Base-by-base conservation (phyloP, 192 early-diverging fungal species). In the Diversispora eburnea region DNA sequence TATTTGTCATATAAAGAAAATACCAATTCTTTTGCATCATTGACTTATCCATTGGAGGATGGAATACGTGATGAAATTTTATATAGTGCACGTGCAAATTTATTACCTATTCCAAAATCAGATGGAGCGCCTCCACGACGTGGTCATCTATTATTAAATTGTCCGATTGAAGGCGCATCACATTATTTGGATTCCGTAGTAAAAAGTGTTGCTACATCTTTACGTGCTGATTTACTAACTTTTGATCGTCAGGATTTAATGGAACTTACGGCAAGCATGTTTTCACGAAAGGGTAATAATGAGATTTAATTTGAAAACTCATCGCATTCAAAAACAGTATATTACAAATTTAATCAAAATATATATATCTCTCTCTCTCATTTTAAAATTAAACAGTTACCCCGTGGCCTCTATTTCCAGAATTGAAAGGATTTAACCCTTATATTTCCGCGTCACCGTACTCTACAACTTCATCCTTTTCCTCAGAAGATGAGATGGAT, bases 191-290 rank as follows among this genome's bases (percentile, higher is more conserved):
- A 73, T 42, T 33, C 58, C 3, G 52, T 73, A 19, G 72, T 73
- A 6, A 73, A 73, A 63, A 63, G 72, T 73, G 51, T 64, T 13
- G 72, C 72, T 20, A 20, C 72, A 39, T 60, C 43, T 20, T 48
- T 73, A 20, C 72, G 52, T 41, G 89, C 91, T 41, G 86, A 87
- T 76, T 61, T 93, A 17, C 46, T 91, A 12, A 81, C 76, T 0
- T 66, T 93, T 49, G 91, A 93, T 70, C 77, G 83, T 9, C 83
- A 87, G 55, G 84, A 86, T 52, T 63, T 91, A 22, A 77, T 89
- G 55, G 75, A 78, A 9, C 78, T 87, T n/a, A 85, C 83, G 4
- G 48, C 77, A 6, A 81, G 81, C 49, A 82, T 79, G 64, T 82
- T 80, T 73, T 62, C 61, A 52, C 61, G 75, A 45, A 66, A 75